Conservation (phyloP, 2,329 filamentous ascomycete genomes). For the Pyricularia sp. region DNA sequence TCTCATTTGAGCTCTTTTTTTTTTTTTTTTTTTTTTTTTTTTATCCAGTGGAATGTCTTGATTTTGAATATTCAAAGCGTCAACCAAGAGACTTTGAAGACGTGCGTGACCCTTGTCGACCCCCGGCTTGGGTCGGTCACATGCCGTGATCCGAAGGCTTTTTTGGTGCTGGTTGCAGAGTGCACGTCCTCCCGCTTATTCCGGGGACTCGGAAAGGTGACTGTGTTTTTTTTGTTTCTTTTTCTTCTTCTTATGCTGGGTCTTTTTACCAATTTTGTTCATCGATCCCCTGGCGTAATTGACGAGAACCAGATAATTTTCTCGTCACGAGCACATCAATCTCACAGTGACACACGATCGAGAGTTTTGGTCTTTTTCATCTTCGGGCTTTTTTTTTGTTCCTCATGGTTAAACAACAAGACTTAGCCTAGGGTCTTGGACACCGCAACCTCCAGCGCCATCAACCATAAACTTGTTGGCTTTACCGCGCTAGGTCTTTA, state of each 20-base stretch:
- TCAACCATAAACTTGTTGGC: background rate
- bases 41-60: background rate
- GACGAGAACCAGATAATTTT: background rate
- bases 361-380: background rate
- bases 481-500: background rate
- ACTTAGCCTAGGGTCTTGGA: background rate
- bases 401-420: background rate
- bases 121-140: background rate
- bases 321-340: background rate
- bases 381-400: background rate
- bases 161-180: background rate
- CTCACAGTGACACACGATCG: background rate
- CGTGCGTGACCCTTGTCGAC: background rate
- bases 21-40: no score
- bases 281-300: background rate
- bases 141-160: background rate
- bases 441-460: background rate
- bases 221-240: background rate
- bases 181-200: constrained; percentile 3
- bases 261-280: background rate
- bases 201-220: background rate
- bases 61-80: background rate
- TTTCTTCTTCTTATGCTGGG: background rate
- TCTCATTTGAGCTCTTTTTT: background rate
- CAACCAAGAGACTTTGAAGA: background rate